Conservation (phyloP, 2,329 filamentous ascomycete species). For the Whalleya microplaca region DNA sequence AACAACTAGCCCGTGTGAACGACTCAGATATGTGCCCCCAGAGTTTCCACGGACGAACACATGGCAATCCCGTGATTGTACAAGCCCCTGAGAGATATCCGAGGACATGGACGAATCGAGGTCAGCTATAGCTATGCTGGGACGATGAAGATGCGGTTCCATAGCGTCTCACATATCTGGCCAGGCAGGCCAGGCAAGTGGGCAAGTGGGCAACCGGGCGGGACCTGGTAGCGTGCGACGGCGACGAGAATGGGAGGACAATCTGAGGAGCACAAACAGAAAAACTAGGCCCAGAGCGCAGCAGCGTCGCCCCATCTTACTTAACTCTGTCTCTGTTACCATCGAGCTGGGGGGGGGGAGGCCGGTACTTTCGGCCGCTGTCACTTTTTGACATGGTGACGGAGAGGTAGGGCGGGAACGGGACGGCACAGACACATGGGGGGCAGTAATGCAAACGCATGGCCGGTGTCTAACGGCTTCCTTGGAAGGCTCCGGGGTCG, state of each 20-base stretch:
- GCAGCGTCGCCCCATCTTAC: conserved; percentile 20
- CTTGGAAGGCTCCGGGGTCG: conserved; percentile 1
- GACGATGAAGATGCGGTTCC: conserved; percentile 17
- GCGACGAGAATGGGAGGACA: conserved; percentile 20
- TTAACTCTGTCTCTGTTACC: conserved; percentile 13
- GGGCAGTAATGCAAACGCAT: conserved; percentile 31
- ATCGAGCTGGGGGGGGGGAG: conserved; percentile 8
- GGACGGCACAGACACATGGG: conserved; percentile 30
- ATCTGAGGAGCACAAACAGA: conserved; percentile 26
- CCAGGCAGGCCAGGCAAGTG: conserved; percentile 5
- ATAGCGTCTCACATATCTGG: conserved; percentile 25
- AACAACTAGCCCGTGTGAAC: conserved; percentile 1
- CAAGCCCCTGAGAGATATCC: conserved; percentile 9
- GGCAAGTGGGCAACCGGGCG: conserved; percentile 23
- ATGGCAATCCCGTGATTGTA: conserved; percentile 20
- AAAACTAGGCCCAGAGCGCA: conserved; percentile 23
- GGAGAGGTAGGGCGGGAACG: conserved; percentile 25
- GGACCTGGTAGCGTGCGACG: conserved; percentile 25
- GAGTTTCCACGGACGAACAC: conserved; percentile 12
- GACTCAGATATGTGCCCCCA: conserved; percentile 11
- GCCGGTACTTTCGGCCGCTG: conserved; percentile 27
- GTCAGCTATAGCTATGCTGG: conserved; percentile 10
- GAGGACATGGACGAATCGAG: conserved; percentile 12
- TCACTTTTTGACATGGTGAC: conserved; percentile 27
- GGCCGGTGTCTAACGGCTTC: conserved; percentile 16